Conservation (phyloP, 192 early-diverging fungal genomes). For the Anaeromyces robustus region DNA sequence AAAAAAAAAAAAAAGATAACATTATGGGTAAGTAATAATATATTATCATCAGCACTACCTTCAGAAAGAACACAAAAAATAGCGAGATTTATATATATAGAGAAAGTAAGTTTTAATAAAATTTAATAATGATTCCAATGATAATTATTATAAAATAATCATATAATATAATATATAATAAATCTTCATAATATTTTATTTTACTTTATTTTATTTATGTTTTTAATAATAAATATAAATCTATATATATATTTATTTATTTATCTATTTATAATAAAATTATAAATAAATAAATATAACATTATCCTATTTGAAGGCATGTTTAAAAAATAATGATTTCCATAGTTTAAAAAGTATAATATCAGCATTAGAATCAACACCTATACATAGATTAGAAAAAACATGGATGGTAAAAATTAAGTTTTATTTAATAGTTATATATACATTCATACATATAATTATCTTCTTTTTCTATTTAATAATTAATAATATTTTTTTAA, state of each 20-base stretch:
- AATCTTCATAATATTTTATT: too few relatives aligned
- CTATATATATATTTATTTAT: too few relatives aligned
- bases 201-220: too few relatives aligned
- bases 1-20: neutral
- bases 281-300: too few relatives aligned
- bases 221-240: too few relatives aligned
- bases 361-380: neutral
- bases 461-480: too few relatives aligned
- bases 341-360: constrained; percentile 3
- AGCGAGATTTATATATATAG: neutral
- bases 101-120: neutral
- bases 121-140: too few relatives aligned
- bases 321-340: constrained; percentile 2
- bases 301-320: too few relatives aligned
- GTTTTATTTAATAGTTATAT: neutral
- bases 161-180: too few relatives aligned
- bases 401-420: constrained; percentile 1
- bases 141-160: too few relatives aligned
- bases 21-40: neutral
- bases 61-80: neutral
- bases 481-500: neutral
- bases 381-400: constrained; percentile 1
- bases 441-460: too few relatives aligned
- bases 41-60: neutral
- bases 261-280: neutral